These are phyloP conservation scores for Fomitiporia mediterranea DNA, from an alignment of 1,284 basidiomycete species.

Conservation along the genomic window DNA sequence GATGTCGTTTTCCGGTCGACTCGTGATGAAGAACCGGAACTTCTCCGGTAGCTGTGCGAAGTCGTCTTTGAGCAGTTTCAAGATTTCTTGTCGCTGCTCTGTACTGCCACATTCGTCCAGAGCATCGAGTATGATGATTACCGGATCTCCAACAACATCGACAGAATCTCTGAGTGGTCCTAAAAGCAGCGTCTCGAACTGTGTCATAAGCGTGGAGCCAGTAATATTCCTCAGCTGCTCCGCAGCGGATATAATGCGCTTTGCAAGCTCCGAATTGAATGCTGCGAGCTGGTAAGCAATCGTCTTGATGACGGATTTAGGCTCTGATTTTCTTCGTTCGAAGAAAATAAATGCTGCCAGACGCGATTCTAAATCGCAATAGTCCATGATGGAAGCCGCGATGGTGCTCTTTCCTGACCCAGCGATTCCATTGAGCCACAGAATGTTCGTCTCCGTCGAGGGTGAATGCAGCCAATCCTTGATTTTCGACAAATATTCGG, in stretches of 20 bases:
- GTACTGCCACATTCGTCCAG: slow-evolving; percentile 30
- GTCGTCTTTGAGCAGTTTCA: slow-evolving; percentile 26
- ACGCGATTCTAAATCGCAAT: slow-evolving; percentile 14
- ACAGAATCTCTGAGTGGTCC: too few relatives aligned
- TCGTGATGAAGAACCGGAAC: slow-evolving; percentile 1
- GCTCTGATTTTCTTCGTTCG: slow-evolving; percentile 9
- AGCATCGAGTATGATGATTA: slow-evolving; percentile 32
- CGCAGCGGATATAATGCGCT: slow-evolving; percentile 1
- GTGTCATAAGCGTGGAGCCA: slow-evolving; percentile 16
- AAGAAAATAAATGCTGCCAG: slow-evolving; percentile 31
- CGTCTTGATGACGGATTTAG: slow-evolving; percentile 22
- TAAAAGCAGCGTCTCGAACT: slow-evolving; percentile 32
- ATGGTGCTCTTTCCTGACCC: slow-evolving; percentile 25
- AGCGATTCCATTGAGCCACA: too few relatives aligned
- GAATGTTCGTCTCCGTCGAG: slow-evolving; percentile 12
- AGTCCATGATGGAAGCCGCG: slow-evolving; percentile 22
- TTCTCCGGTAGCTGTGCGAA: slow-evolving; percentile 7
- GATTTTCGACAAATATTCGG: slow-evolving; percentile 22
- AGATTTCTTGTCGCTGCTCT: slow-evolving; percentile 27
- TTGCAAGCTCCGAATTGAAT: slow-evolving; percentile 10
- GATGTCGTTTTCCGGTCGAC: too few relatives aligned
- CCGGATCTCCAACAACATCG: slow-evolving; percentile 22
- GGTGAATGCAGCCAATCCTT: slow-evolving; percentile 22
- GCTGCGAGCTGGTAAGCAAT: slow-evolving; percentile 24
- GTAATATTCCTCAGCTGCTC: slow-evolving; percentile 3